Evolutionary conservation across 2,329 filamentous ascomycete species (phyloP), one percentile per base, ranked within the genome.

Genomic region (Epichloe sibirici): DNA sequence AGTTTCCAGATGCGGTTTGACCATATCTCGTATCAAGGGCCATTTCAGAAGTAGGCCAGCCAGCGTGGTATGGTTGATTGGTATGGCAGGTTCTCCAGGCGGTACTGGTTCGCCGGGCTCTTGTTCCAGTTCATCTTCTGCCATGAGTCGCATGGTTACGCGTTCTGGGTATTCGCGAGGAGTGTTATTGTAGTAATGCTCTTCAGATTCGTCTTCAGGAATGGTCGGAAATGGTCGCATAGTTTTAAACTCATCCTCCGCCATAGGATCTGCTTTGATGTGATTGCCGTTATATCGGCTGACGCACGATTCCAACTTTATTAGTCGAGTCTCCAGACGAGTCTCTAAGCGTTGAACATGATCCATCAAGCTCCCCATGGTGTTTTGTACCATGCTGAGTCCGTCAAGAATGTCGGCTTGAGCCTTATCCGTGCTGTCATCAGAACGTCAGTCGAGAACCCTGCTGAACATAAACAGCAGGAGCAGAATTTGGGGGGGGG

Each of bases 11-110:
- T 73, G 71, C 48, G 66, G 68, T 55, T 63, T 73, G 37, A 88
- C 81, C 63, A 96, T 64, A 56, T 76, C 70, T 63, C 74, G 69
- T 51, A 93, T 88, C 0, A 82, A 77, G 0, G 78, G 78, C 82
- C 86, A 90, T 46, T 78, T 75, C 31, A 97, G 71, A 17, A 97
- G 73, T 56, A 90, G 80, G 49, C 93, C 88, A 1, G 90, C 90
- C n/a, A 89, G 81, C 0, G 90, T 96, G 0, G 88, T 94, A 63
- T 97, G 91, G 58, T 95, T 88, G 31, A 83, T 79, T 1, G 89
- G 87, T 52, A 95, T 87, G 2, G 85, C 80, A 13, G 86, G 78
- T 57, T 82, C 77, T 46, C 81, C 82, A 1, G 77, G 76, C 12
- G 69, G 71, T 6, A 79, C 75, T 11, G 74, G 69, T 7, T 74